Conservation (phyloP, 352 stramenopile genomes). For the Halophytophthora polymorphica region DNA sequence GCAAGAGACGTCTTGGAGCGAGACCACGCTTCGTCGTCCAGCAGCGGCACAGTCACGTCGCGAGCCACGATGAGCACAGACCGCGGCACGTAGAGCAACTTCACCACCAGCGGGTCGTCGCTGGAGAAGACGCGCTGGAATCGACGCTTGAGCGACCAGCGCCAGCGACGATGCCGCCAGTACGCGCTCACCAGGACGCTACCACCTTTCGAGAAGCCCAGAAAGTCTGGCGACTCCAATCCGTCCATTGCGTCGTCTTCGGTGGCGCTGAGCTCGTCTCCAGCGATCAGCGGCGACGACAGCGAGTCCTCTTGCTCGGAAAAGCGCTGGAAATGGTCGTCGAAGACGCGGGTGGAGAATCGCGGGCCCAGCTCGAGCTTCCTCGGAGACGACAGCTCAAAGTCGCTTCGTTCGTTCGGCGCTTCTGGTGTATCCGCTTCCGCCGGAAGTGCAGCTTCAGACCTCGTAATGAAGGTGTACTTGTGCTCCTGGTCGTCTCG, state of each 20-base stretch:
- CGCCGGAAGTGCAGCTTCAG: slow-evolving; percentile 12
- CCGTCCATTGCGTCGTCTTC: slow-evolving; percentile 7
- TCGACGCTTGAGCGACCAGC: slow-evolving; percentile 55
- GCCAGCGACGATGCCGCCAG: slow-evolving; percentile 73
- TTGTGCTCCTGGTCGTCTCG: slow-evolving; percentile 11
- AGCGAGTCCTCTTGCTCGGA: slow-evolving; percentile 32
- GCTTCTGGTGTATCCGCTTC: slow-evolving; percentile 1
- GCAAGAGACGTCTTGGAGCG: slow-evolving; percentile 83
- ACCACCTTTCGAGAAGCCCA: slow-evolving; percentile 38
- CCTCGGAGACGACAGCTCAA: slow-evolving; percentile 23
- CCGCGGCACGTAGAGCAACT: slow-evolving; percentile 52
- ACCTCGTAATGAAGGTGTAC: slow-evolving; percentile 50
- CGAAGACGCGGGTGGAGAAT: slow-evolving; percentile 50
- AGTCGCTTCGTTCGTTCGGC: neutral
- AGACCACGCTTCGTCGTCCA: slow-evolving; percentile 73
- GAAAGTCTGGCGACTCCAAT: neutral
- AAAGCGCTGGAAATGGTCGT: slow-evolving; percentile 59
- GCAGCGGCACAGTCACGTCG: slow-evolving; percentile 66
- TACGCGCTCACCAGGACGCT: slow-evolving; percentile 46
- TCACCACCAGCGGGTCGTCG: slow-evolving; percentile 38
- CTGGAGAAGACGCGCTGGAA: slow-evolving; percentile 43
- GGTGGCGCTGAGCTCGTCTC: slow-evolving; percentile 31
- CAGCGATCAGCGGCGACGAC: slow-evolving; percentile 57
- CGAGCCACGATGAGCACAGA: slow-evolving; percentile 46
- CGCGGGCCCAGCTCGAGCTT: slow-evolving; percentile 8